Base-by-base conservation (phyloP, 2,329 filamentous ascomycete species). In the Nemania sp. region DNA sequence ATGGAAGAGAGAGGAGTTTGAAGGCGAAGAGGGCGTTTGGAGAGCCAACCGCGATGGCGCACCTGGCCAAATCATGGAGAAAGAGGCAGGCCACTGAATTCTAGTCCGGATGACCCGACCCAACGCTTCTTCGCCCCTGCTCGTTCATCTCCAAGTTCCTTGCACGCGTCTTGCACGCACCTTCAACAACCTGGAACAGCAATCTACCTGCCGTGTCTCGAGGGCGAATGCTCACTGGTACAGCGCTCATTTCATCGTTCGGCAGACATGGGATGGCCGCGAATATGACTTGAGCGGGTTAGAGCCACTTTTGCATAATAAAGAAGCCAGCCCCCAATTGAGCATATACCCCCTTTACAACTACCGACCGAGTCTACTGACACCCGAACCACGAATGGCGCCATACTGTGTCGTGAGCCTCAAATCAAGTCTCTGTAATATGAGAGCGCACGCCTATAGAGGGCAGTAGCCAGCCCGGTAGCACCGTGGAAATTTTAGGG, bases 1-100 rank as follows among this genome's bases (percentile, higher is more conserved):
- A 43, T 97, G 94, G 94, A 97, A 97, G 78, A 81, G 87, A 66
- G 94, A 98, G 78, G 90, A 92, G 74, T 97, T 97, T 80, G 86
- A 84, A 47, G 89, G 84, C 1, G 89, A 87, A 20, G 88, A 90
- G 65, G 90, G 88, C 6, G 83, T 95, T 46, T 97, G 93, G 93
- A 88, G 92, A 77, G 91, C 90, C 62, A 97, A 97, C 77, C 79
- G 88, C 65, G 92, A 96, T 76, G 90, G 90, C 10, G 79, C 81
- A 61, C 76, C 78, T 49, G 89, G 87, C 6, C 78, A 81, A 46
- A 80, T 75, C 67, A 74, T 46, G 20, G 18, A 83, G 60, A 25
- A 59, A 20, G 37, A 54, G 20, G 42, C 39, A 18, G 43, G 32
- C n/a, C 46, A 32, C 13, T 57, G 17, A 62, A 37, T 34, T 32